Conservation (phyloP, 805 yeast genomes). For the Kuraishia molischiana region DNA sequence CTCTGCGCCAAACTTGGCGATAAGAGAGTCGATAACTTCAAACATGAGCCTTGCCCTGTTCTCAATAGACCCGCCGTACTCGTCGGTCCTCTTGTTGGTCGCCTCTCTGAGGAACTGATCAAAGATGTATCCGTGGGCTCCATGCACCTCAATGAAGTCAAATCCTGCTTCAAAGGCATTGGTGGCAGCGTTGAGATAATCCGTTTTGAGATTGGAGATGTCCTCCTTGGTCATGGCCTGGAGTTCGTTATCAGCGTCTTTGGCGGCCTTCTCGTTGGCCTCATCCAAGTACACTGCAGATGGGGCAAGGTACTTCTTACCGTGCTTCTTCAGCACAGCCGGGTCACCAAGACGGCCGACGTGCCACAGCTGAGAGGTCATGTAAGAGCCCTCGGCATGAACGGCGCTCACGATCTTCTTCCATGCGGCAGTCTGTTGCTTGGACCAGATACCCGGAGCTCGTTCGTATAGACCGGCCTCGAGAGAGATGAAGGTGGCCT, state of each 20-base stretch:
- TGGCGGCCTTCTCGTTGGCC: constrained; percentile 14
- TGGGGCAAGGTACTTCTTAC: constrained; percentile 27
- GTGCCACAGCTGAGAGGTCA: constrained; percentile 43
- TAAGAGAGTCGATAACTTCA: constrained; percentile 33
- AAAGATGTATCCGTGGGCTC: constrained; percentile 19
- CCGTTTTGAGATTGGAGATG: background rate
- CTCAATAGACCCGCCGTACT: constrained; percentile 21
- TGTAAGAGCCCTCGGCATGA: constrained; percentile 37
- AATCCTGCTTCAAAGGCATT: constrained; percentile 17
- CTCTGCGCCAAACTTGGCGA: constrained; percentile 41
- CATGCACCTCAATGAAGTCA: constrained; percentile 19
- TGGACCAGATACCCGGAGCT: constrained; percentile 41
- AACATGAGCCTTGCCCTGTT: constrained; percentile 16
- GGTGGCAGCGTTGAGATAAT: constrained; percentile 9
- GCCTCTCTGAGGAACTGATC: constrained; percentile 14
- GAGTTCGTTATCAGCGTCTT: background rate
- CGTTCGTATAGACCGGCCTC: constrained; percentile 29
- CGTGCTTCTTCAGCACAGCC: constrained; percentile 22
- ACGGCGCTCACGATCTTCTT: constrained; percentile 34
- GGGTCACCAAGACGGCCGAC: constrained; percentile 32
- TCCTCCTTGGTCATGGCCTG: constrained; percentile 1
- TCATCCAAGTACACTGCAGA: constrained; percentile 27
- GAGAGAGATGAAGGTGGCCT: constrained; percentile 41
- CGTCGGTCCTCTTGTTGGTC: constrained; percentile 17
- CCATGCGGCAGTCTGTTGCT: constrained; percentile 40